phyloP scores from a whole-genome alignment of 2,329 filamentous ascomycete genomes.

The Microascus cirrosus region DNA sequence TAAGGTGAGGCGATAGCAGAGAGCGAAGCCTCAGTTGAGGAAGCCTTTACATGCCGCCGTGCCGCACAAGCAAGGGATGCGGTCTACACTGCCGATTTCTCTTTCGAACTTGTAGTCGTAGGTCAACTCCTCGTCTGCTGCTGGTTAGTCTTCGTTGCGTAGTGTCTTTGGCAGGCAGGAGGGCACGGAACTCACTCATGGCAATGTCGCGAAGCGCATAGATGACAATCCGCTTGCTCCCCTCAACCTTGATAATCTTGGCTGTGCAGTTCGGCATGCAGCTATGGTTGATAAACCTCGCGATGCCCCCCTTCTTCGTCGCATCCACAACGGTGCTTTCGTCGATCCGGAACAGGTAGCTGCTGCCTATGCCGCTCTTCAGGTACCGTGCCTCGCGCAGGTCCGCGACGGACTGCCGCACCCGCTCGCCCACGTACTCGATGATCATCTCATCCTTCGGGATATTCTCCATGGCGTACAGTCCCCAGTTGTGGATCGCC shows the following conservation, averaged over 20 bases:
- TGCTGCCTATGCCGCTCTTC: slow-evolving; percentile 93
- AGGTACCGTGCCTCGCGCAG: slow-evolving; percentile 85
- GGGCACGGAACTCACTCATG: slow-evolving; percentile 68
- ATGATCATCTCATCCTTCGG: slow-evolving; percentile 99
- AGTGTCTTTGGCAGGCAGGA: too few species aligned
- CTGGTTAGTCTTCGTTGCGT: not conserved
- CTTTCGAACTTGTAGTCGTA: slow-evolving; percentile 99
- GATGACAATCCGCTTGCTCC: slow-evolving; percentile 96
- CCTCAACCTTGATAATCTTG: slow-evolving; percentile 98
- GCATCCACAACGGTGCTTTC: slow-evolving; percentile 97
- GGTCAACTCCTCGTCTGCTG: slow-evolving; percentile 87
- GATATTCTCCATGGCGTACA: slow-evolving; percentile 97
- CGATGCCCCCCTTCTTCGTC: slow-evolving; percentile 96
- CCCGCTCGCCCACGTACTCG: slow-evolving; percentile 96
- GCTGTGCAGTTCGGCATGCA: slow-evolving; percentile 98
- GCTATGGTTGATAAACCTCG: slow-evolving; percentile 96
- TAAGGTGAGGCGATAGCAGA: not conserved
- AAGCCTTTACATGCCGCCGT: slow-evolving; percentile 97
- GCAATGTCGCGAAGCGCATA: slow-evolving; percentile 93
- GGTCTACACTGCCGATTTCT: slow-evolving; percentile 86
- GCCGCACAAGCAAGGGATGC: slow-evolving; percentile 94
- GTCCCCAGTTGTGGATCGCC: slow-evolving; percentile 96
- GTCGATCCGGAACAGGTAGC: slow-evolving; percentile 95
- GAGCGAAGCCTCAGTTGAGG: slow-evolving; percentile 57
- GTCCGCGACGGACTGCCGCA: slow-evolving; percentile 94